Evolutionary conservation across 306 rosid species (phyloP).

Genomic region (Gillenia trifoliata): DNA sequence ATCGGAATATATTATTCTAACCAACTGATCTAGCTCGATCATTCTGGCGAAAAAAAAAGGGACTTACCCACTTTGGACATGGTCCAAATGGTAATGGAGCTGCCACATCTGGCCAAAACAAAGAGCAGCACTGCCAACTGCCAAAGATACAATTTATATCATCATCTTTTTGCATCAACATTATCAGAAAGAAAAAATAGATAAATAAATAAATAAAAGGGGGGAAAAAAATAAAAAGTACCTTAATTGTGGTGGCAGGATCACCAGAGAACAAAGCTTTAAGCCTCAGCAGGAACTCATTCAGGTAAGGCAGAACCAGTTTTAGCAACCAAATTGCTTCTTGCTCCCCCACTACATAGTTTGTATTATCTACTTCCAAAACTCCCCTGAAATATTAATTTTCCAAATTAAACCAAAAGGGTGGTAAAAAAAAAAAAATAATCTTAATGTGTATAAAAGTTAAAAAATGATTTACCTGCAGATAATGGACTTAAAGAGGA

Average conservation of each 20-base stretch:
- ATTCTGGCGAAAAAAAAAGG: too few species aligned
- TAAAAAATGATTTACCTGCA: slow-evolving; percentile 55
- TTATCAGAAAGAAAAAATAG: too few species aligned
- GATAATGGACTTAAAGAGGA: slow-evolving; percentile 68
- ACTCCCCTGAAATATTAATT: slow-evolving; percentile 38
- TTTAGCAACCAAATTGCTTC: slow-evolving; percentile 75
- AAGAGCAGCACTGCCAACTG: slow-evolving; percentile 87
- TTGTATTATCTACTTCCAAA: slow-evolving; percentile 39
- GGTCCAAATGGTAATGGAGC: slow-evolving; percentile 79
- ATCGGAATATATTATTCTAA: too few species aligned
- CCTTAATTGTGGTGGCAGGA: slow-evolving; percentile 88
- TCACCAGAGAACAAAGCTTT: slow-evolving; percentile 86
- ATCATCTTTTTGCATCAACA: not conserved
- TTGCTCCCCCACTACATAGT: slow-evolving; percentile 61
- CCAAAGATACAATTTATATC: slow-evolving; percentile 6
- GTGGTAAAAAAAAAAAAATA: not conserved
- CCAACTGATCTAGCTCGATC: too few species aligned
- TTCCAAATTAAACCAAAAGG: slow-evolving; percentile 11
- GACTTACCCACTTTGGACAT: slow-evolving; percentile 59
- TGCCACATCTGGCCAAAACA: slow-evolving; percentile 88
- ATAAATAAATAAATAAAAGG: too few species aligned
- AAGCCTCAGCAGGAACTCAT: slow-evolving; percentile 63
- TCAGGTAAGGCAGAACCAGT: slow-evolving; percentile 68
- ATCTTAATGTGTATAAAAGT: not conserved
- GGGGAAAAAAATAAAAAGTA: slow-evolving; percentile 4